Evolutionary conservation across 83 land plant genomes (phyloP).

Genomic region (Thuja plicata): DNA sequence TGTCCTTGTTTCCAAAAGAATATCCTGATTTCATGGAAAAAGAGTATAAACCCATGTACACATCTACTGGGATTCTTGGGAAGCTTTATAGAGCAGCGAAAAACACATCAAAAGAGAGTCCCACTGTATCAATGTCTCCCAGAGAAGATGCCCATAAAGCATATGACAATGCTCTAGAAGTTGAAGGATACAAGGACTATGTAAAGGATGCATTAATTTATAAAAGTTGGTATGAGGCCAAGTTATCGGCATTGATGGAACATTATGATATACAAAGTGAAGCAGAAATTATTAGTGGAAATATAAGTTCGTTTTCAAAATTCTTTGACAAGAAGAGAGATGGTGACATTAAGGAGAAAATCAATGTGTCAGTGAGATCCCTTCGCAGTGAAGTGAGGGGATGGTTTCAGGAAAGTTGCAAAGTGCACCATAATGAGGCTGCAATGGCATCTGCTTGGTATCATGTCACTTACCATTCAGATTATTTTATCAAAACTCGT

Average conservation of each 20-base stretch:
- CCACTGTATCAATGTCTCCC: slow-evolving; percentile 15
- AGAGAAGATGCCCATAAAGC: slow-evolving; percentile 18
- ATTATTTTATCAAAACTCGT: slow-evolving; percentile 15
- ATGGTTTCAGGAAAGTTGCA: slow-evolving; percentile 60
- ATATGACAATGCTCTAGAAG: slow-evolving; percentile 66
- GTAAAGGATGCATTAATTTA: slow-evolving; percentile 39
- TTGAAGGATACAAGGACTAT: slow-evolving; percentile 59
- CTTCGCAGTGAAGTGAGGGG: slow-evolving; percentile 58
- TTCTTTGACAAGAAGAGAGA: slow-evolving; percentile 38
- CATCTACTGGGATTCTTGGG: slow-evolving; percentile 68
- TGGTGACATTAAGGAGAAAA: slow-evolving; percentile 66
- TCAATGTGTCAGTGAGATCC: slow-evolving; percentile 37
- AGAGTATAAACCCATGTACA: slow-evolving; percentile 52
- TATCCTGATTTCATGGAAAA: slow-evolving; percentile 97
- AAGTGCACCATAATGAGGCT: slow-evolving; percentile 15
- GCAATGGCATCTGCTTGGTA: slow-evolving; percentile 90
- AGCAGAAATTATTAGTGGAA: slow-evolving; percentile 77
- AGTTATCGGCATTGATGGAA: slow-evolving; percentile 55
- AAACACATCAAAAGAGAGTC: slow-evolving; percentile 5
- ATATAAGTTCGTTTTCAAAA: slow-evolving; percentile 33
- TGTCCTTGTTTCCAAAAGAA: slow-evolving; percentile 52
- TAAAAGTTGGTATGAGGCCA: slow-evolving; percentile 50
- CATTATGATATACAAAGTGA: slow-evolving; percentile 68
- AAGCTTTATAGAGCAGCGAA: slow-evolving; percentile 66
- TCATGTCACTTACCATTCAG: slow-evolving; percentile 85